Evolutionary conservation across 208 protist species (phyloP), one percentile per base, ranked within the genome.

Genomic region (Strigomonas galati): DNA sequence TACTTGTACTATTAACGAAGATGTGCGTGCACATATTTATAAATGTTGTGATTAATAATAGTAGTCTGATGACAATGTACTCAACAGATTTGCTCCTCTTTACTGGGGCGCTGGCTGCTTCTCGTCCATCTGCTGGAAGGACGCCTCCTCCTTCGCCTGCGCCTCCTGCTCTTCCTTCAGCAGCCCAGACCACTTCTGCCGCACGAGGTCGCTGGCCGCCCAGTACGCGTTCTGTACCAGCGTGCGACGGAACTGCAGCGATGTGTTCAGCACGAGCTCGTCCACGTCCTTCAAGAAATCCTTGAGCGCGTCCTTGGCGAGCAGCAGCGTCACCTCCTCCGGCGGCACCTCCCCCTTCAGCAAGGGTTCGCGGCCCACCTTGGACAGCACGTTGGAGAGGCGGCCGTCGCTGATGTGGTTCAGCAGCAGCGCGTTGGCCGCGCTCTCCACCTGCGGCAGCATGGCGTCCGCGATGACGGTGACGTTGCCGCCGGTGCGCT

Each of bases 241-340:
- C 57, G 78, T 76, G 72, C 89, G 85, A 57, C 88, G 81, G 52
- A 96, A 93, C n/a, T 62, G 67, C 46, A 94, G 72, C 0, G 84
- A 79, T 4, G 72, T 70, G 62, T 80, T 87, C 43, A 91, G 74
- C 59, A 91, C 76, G 40, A 40, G 68, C 27, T 82, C 58, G 14
- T 79, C 81, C 5, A 74, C 78, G 32, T 95, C 85, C 64, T 95
- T 95, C 24, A 95, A 60, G 63, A 91, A 95, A 69, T 95, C 89
- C 51, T 91, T 89, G 44, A 95, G 67, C 12, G 86, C 86, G 62
- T 95, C 89, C 59, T 85, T 79, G 27, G 89, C 86, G 3, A 95
- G 65, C 17, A 93, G 76, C 60, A 77, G 85, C 30, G 85, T 81
- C 60, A 95, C 77, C 17, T 79, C 80, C 30, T 85, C 67, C 1